Evolutionary conservation across 257 asterid genomes (phyloP), one percentile per base, ranked within the genome.

Genomic region (Catharanthus roseus): DNA sequence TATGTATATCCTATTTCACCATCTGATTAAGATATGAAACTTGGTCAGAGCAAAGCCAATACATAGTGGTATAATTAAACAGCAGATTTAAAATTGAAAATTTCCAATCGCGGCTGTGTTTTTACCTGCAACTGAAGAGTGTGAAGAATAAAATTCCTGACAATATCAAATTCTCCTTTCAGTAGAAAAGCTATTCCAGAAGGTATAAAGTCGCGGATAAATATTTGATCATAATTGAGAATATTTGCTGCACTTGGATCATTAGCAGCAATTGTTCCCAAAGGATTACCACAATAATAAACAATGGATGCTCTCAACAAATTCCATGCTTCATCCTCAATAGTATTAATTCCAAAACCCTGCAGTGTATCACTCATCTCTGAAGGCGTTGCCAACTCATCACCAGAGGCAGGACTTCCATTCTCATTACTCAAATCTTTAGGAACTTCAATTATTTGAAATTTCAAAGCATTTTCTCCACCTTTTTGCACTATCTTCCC

Each of bases 121-220:
- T 64, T 75, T 86, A 92, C 97, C 96, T 89, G 98, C 84, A 92
- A 80, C 87, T 92, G 98, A 77, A 92, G 96, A 23, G 98, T 92
- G 77, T 92, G 88, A 71, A 92, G 84, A 77, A 90, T 83, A 75
- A 90, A 92, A 78, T 85, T 90, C 80, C 89, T 89, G 60, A 92
- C 96, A 41, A 90, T 86, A 75, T 92, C 98, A 73, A 80, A 88
- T 74, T 90, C 98, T 74, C 96, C 97, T 77, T 92, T 92, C 38
- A 92, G 83, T 39, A 89, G 80, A 85, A 92, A 92, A 53, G 96
- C 98, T 16, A 90, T 83, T 62, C 95, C 96, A 58, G 98, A 92
- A 71, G 97, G 96, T 73, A 92, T 79, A 62, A 92, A 92, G 77
- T 92, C 98, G 50, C 96, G 93, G 60, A 92, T 88, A 73, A 89